phyloP scores from a whole-genome alignment of 2,329 filamentous ascomycete species.

The Botrytis byssoidea region DNA sequence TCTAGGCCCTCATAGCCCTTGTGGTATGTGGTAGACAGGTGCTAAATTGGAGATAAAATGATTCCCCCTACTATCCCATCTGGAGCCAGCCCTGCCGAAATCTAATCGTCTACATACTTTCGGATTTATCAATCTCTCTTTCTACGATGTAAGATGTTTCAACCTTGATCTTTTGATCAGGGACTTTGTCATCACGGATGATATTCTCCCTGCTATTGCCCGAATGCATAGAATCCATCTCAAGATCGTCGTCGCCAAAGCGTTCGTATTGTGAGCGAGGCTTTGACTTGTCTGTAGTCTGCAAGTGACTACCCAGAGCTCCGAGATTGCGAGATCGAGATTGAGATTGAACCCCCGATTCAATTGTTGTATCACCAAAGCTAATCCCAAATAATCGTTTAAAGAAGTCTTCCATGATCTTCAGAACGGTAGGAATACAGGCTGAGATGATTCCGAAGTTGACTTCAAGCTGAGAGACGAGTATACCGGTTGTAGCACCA shows the following conservation, averaged over 20 bases:
- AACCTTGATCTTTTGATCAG: constrained; percentile 9
- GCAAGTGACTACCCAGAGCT: not conserved
- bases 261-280: constrained; percentile 9
- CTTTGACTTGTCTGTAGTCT: not conserved
- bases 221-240: constrained; percentile 13
- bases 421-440: constrained; percentile 23
- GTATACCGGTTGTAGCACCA: constrained; percentile 18
- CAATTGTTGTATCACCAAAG: not conserved
- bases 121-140: not conserved
- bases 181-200: not conserved
- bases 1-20: not conserved
- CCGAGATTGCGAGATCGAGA: constrained; percentile 2
- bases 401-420: constrained; percentile 22
- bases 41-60: not conserved
- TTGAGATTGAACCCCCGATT: not conserved
- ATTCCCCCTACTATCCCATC: not conserved
- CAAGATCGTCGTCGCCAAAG: constrained; percentile 13
- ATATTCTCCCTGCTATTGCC: constrained; percentile 10
- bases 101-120: not conserved
- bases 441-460: constrained; percentile 26
- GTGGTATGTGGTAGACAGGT: not conserved
- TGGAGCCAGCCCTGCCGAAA: not conserved
- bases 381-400: constrained; percentile 12
- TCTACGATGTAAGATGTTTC: constrained; percentile 8
- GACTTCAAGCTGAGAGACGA: constrained; percentile 25